These are phyloP conservation scores for Striga hermonthica DNA, from an alignment of 305 asterid species.

Conservation along the genomic window DNA sequence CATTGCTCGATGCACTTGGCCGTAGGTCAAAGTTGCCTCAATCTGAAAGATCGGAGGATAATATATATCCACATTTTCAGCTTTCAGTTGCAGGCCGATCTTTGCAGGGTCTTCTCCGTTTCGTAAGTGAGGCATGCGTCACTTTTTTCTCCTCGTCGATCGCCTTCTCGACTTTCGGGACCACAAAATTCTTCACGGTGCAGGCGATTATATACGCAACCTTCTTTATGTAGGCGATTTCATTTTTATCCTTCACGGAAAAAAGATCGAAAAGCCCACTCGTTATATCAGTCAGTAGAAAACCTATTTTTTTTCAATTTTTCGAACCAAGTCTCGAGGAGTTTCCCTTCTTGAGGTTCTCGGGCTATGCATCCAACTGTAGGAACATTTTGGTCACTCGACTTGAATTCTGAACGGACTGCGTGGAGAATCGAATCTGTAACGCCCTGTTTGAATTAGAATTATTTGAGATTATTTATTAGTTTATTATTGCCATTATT, in stretches of 20 bases:
- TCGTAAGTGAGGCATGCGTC: slow-evolving; percentile 57
- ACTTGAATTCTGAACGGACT: slow-evolving; percentile 35
- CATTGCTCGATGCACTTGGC: slow-evolving; percentile 71
- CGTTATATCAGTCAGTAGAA: slow-evolving; percentile 52
- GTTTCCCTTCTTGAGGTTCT: slow-evolving; percentile 66
- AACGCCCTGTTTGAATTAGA: too few species aligned
- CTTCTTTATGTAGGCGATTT: slow-evolving; percentile 54
- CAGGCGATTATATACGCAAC: slow-evolving; percentile 66
- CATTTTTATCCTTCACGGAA: slow-evolving; percentile 56
- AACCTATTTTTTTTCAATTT: slow-evolving; percentile 48
- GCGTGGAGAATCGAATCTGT: slow-evolving; percentile 47
- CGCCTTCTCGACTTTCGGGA: slow-evolving; percentile 61
- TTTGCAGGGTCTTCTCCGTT: slow-evolving; percentile 66
- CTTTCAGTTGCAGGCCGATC: slow-evolving; percentile 62
- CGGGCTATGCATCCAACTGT: slow-evolving; percentile 51
- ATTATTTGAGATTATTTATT: too few species aligned
- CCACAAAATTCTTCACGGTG: slow-evolving; percentile 66
- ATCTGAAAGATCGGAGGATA: slow-evolving; percentile 81
- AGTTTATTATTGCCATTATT: too few species aligned
- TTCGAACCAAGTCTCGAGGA: slow-evolving; percentile 56
- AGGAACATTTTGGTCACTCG: slow-evolving; percentile 29
- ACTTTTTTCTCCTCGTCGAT: slow-evolving; percentile 72
- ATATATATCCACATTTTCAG: slow-evolving; percentile 76
- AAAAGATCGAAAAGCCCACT: slow-evolving; percentile 63
- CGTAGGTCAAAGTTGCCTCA: slow-evolving; percentile 64